Evolutionary conservation across 371 early-diverging fungal genomes (phyloP).

Genomic region (Chytridiales sp.): DNA sequence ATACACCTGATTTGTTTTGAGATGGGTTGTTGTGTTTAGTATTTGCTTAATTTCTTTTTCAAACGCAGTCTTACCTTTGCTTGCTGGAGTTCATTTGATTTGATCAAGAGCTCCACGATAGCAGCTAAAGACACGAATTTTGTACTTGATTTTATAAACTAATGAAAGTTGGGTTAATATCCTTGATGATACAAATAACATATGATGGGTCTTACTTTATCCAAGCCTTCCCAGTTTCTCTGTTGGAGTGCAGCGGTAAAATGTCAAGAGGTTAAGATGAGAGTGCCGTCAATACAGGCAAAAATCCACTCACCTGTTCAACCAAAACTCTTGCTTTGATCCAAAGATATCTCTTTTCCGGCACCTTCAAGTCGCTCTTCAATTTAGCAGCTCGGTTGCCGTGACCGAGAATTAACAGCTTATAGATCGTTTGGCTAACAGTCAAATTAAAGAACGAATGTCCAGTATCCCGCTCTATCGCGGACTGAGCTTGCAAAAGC

Average conservation of each 20-base stretch:
- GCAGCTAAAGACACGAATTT: slow-evolving; percentile 15
- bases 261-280: neutral
- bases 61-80: slow-evolving; percentile 15
- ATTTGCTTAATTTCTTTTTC: neutral
- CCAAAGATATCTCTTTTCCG: slow-evolving; percentile 70
- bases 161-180: neutral
- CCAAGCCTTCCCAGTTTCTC: slow-evolving; percentile 85
- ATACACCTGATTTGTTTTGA: neutral
- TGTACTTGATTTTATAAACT: slow-evolving; percentile 19
- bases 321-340: slow-evolving; percentile 83
- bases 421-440: slow-evolving; percentile 82
- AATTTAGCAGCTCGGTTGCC: slow-evolving; percentile 72
- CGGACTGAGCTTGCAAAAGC: slow-evolving; percentile 70
- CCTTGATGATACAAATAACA: neutral
- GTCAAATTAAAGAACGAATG: slow-evolving; percentile 71
- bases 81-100: slow-evolving; percentile 16
- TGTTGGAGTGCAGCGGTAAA: slow-evolving; percentile 30
- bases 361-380: slow-evolving; percentile 81
- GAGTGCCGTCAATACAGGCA: slow-evolving; percentile 2
- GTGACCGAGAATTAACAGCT: slow-evolving; percentile 73
- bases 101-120: slow-evolving; percentile 13
- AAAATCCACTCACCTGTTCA: slow-evolving; percentile 32
- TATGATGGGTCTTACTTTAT: slow-evolving; percentile 48
- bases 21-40: neutral
- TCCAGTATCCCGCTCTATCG: slow-evolving; percentile 69